These are phyloP conservation scores for Stylosanthes scabra DNA, from an alignment of 331 rosid species.

Conservation along the genomic window DNA sequence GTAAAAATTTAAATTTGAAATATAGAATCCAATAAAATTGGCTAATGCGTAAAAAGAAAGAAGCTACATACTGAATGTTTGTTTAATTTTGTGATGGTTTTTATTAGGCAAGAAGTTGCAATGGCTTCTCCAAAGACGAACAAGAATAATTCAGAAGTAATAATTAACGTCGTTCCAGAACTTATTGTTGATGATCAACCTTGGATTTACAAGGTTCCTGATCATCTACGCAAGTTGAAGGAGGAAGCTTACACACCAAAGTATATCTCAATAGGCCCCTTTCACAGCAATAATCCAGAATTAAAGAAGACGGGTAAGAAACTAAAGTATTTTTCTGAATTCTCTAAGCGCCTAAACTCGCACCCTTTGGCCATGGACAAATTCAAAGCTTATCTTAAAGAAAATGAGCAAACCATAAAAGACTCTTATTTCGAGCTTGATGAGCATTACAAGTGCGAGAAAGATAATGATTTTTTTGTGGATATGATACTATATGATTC, in stretches of 20 bases:
- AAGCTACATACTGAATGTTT: background rate
- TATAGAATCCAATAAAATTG: no score
- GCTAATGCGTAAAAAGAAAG: no score
- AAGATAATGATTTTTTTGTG: background rate
- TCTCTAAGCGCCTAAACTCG: background rate
- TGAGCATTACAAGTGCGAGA: no score
- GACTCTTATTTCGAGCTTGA: slow-evolving; percentile 8
- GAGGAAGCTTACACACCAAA: slow-evolving; percentile 13
- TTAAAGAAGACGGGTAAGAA: background rate
- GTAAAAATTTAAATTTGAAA: no score
- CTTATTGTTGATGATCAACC: background rate
- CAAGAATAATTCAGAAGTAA: background rate
- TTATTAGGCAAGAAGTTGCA: background rate
- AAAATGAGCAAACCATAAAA: background rate
- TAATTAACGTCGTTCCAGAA: slow-evolving; percentile 35
- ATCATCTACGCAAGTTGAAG: background rate
- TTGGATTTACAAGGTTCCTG: slow-evolving; percentile 41
- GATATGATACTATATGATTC: slow-evolving; percentile 14
- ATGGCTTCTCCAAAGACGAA: background rate
- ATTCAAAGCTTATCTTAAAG: background rate
- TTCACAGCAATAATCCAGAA: background rate
- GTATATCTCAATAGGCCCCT: slow-evolving; percentile 22
- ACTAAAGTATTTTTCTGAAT: background rate
- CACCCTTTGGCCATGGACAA: background rate
- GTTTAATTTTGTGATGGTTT: background rate